phyloP scores from a whole-genome alignment of 169 alveolate species.

The Cryptosporidium baileyi region DNA sequence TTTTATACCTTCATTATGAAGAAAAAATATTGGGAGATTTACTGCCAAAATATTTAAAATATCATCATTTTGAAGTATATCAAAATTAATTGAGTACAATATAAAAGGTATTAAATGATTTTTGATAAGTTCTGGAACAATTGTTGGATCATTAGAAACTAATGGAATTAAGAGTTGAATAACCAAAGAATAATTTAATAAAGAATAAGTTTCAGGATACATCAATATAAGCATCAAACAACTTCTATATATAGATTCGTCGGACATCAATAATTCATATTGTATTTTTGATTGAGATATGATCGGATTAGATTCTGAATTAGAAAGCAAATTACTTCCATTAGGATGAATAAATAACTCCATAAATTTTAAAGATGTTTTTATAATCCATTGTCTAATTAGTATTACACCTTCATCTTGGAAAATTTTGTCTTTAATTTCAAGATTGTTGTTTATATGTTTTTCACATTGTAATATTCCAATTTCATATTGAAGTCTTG shows the following conservation, averaged over 20 bases:
- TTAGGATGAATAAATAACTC: conserved; percentile 64
- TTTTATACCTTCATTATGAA: conserved; percentile 56
- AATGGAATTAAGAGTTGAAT: conserved; percentile 49
- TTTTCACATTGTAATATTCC: conserved; percentile 35
- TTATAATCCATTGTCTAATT: conserved; percentile 62
- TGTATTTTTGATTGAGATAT: conserved; percentile 62
- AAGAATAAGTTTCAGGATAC: conserved; percentile 59
- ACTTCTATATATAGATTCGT: conserved; percentile 44
- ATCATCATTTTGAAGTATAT: conserved; percentile 55
- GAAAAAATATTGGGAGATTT: conserved; percentile 60
- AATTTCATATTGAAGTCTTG: conserved; percentile 57
- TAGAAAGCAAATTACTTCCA: conserved; percentile 29
- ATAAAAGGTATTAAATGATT: conserved; percentile 53
- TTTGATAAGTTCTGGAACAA: conserved; percentile 49
- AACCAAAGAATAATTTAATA: conserved; percentile 38
- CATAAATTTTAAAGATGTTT: conserved; percentile 52
- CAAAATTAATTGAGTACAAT: conserved; percentile 21
- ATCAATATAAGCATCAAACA: conserved; percentile 53
- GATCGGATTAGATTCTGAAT: conserved; percentile 53
- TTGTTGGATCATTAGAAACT: conserved; percentile 56
- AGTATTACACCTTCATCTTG: conserved; percentile 46
- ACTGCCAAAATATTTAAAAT: conserved; percentile 57
- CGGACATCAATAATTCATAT: conserved; percentile 41
- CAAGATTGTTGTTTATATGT: not conserved
- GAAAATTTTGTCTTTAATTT: not conserved